These are phyloP conservation scores for Diaporthe australafricana DNA, from an alignment of 2,329 filamentous ascomycete genomes.

Conservation along the genomic window DNA sequence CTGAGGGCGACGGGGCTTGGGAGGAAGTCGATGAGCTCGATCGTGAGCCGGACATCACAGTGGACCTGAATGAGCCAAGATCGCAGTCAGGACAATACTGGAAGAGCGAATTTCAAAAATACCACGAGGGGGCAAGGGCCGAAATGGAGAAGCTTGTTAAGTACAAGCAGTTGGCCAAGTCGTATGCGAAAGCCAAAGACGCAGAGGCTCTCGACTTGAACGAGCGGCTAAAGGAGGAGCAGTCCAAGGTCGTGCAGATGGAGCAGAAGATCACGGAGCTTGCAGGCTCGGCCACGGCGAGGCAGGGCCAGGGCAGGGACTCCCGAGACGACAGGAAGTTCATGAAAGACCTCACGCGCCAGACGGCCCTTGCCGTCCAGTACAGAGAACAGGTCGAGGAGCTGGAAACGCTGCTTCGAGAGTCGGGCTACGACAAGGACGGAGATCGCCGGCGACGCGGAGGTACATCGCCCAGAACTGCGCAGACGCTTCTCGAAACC, in stretches of 20 bases:
- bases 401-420: slow-evolving; percentile 63
- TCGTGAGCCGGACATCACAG: slow-evolving; percentile 71
- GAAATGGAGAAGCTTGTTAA: slow-evolving; percentile 83
- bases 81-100: slow-evolving; percentile 83
- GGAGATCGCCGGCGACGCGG: slow-evolving; percentile 49
- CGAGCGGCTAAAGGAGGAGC: slow-evolving; percentile 75
- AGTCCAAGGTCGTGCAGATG: slow-evolving; percentile 72
- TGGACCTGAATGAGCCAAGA: slow-evolving; percentile 79
- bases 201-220: slow-evolving; percentile 74
- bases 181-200: slow-evolving; percentile 83
- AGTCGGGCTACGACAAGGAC: slow-evolving; percentile 48
- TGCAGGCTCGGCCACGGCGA: slow-evolving; percentile 64
- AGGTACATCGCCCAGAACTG: slow-evolving; percentile 60
- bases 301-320: slow-evolving; percentile 51
- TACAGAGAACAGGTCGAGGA: slow-evolving; percentile 71
- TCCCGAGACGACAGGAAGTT: slow-evolving; percentile 58
- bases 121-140: slow-evolving; percentile 76
- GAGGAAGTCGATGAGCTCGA: slow-evolving; percentile 61
- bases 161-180: slow-evolving; percentile 84
- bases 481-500: slow-evolving; percentile 63
- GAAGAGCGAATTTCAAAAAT: slow-evolving; percentile 82
- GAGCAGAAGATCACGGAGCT: slow-evolving; percentile 72
- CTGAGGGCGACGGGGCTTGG: slow-evolving; percentile 58
- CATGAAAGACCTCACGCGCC: slow-evolving; percentile 65
- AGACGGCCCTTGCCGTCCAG: slow-evolving; percentile 67